Base-by-base conservation (phyloP, 2,329 filamentous ascomycete species). In the Cladorrhinum sp. region DNA sequence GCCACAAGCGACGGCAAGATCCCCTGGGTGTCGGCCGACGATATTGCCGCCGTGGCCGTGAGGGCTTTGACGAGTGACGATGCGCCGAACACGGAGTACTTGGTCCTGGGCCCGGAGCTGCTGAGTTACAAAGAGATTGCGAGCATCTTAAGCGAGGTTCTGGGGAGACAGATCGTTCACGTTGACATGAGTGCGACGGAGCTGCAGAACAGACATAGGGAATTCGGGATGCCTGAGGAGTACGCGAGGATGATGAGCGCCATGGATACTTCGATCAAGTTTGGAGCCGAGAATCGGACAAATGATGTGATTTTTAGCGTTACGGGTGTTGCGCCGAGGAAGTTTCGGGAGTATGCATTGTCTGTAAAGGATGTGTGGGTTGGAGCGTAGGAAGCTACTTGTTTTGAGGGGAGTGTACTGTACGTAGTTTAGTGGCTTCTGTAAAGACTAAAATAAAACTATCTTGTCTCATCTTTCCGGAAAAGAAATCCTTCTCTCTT, bases 41-140 rank as follows among this genome's bases (percentile, higher is more conserved):
- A 82, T 58, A 79, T 83, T 55, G 79, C 79, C 0, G 74, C 73
- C 3, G 75, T 79, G 1, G 79, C 76, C 1, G 73, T 74, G 59
- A 66, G 71, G 48, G 72, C 75, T 1, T 68, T 82, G 48, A 77
- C 73, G 7, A 71, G 74, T 18, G 58, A 70, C 24, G 68, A 74
- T 10, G 62, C 76, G 3, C 75, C 76, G 13, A 79, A 81, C 60
- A 74, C 69, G 0, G 77, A 81, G 29, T 73, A 71, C 57, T 10
- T 74, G 0, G 62, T 78, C 12, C 55, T 76, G 1, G 75, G 77
- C 0, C 70, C 74, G 0, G 74, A 77, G 61, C 59, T 76, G 52
- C 62, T 77, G 7, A 66, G 68, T 0, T 77, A 77, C 2, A 10
- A n/a, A 20, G 53, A 76, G 71, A 68, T 76, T 24, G 75, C 75